phyloP scores from a whole-genome alignment of 2,329 filamentous ascomycete species.

The Ploettnerulaceae sp. region DNA sequence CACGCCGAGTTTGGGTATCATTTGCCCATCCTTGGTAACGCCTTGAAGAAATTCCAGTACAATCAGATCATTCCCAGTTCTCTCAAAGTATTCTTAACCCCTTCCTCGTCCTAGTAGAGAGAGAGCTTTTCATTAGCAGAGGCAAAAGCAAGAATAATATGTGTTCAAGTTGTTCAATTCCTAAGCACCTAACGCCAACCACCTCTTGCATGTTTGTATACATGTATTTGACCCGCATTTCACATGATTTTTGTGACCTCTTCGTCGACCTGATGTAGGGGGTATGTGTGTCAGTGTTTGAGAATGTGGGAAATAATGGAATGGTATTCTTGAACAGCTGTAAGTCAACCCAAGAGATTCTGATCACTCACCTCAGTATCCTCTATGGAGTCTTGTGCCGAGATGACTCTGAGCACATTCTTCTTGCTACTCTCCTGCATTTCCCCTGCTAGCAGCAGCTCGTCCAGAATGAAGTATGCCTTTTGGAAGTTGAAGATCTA shows the following conservation, averaged over 20 bases:
- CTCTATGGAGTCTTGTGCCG: slow-evolving; percentile 94
- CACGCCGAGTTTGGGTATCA: not conserved
- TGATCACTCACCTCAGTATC: slow-evolving; percentile 89
- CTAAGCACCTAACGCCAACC: slow-evolving; percentile 20
- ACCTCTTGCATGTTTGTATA: slow-evolving; percentile 18
- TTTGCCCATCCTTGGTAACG: not conserved
- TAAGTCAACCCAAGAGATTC: slow-evolving; percentile 5
- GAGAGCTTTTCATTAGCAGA: slow-evolving; percentile 12
- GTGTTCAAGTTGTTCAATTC: slow-evolving; percentile 1
- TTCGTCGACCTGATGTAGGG: slow-evolving; percentile 39
- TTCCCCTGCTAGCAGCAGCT: slow-evolving; percentile 90
- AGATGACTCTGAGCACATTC: slow-evolving; percentile 93
- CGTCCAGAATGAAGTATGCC: slow-evolving; percentile 98
- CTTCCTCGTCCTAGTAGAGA: slow-evolving; percentile 19
- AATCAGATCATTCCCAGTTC: slow-evolving; percentile 5
- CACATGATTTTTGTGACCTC: slow-evolving; percentile 37
- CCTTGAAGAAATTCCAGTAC: not conserved
- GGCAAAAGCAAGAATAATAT: not conserved
- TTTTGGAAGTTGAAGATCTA: slow-evolving; percentile 98
- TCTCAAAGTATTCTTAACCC: slow-evolving; percentile 4
- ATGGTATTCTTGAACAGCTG: not conserved
- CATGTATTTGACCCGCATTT: slow-evolving; percentile 20
- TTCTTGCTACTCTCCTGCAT: slow-evolving; percentile 99
- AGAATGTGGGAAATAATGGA: slow-evolving; percentile 36
- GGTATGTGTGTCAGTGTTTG: slow-evolving; percentile 50